Base-by-base conservation (phyloP, 441 rosid genomes). In the Biscutella auriculata region DNA sequence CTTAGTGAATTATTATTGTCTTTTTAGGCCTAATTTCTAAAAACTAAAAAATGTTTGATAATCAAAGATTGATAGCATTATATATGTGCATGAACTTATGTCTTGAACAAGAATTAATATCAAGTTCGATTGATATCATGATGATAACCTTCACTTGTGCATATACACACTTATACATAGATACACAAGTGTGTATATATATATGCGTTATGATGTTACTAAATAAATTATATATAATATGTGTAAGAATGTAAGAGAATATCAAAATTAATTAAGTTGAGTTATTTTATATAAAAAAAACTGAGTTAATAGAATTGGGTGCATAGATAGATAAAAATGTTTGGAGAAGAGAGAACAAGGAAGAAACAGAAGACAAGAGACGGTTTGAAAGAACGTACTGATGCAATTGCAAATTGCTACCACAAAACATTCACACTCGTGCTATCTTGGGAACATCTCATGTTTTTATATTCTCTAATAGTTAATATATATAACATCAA, bases 401-500 rank as follows among this genome's bases (percentile, higher is more conserved):
- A 65, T 65, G 57, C 69, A 56, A 55, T 55, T 47, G 49, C 68
- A 37, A 65, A 65, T 44, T 65, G 52, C 45, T 56, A 65, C 69
- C 69, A 65, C 69, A 40, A 65, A 57, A 57, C 69, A 65, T 65
- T 48, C 69, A 65, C 63, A 56, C 51, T 65, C 69, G 63, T 48
- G 63, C 58, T 40, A 30, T 49, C 63, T 57, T 25, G 69, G 63
- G 69, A 65, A 57, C 58, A 40, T 65, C 57, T 65, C 63, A 48
- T 65, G 63, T 57, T 40, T 47, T 32, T 19, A 21, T 64, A 65
- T 56, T 37, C 29, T 48, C 47, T 42, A 6, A 33, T 10, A n/a
- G n/a, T 39, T 47, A 47, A n/a, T n/a, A n/a, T n/a, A n/a, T n/a
- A 14, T 45, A 10, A 36, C 13, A 19, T 54, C 49, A 42, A 37